phyloP scores from a whole-genome alignment of 2,329 filamentous ascomycete genomes.

The Talaromyces sp. region DNA sequence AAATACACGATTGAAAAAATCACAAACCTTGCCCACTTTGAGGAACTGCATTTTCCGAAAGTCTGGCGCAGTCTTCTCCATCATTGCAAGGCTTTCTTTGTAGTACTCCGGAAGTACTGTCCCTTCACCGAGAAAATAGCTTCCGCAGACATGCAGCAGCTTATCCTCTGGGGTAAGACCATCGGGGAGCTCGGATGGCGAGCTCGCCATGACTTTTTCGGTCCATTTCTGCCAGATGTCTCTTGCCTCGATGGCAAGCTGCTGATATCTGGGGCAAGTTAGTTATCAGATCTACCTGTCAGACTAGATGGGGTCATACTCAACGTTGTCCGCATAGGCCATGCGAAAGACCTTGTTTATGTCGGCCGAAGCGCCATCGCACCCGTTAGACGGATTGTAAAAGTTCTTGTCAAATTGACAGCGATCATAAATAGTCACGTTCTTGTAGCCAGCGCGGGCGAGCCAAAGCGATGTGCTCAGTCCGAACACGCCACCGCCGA shows the following conservation, averaged over 20 bases:
- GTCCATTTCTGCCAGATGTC: constrained; percentile 45
- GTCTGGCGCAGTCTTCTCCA: not conserved
- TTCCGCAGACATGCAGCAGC: not conserved
- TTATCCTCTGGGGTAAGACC: constrained; percentile 26
- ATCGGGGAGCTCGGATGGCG: constrained; percentile 24
- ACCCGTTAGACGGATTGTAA: constrained; percentile 40
- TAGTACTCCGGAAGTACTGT: not conserved
- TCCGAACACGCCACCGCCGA: constrained; percentile 23
- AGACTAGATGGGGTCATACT: constrained; percentile 11
- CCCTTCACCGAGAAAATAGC: not conserved
- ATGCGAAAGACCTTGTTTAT: constrained; percentile 43
- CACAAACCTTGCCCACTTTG: constrained; percentile 11
- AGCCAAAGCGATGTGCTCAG: constrained; percentile 38
- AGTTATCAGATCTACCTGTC: not conserved
- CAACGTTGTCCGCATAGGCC: constrained; percentile 39
- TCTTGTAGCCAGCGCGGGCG: constrained; percentile 40
- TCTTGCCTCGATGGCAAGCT: constrained; percentile 41
- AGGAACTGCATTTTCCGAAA: constrained; percentile 17
- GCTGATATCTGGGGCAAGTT: constrained; percentile 33
- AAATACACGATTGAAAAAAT: no score
- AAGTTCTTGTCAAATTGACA: constrained; percentile 36
- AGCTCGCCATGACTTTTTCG: constrained; percentile 11
- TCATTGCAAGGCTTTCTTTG: not conserved
- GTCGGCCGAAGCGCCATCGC: constrained; percentile 43
- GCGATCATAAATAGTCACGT: constrained; percentile 47